Evolutionary conservation across 768 basidiomycete genomes (phyloP), one percentile per base, ranked within the genome.

Genomic region (Psilocybe cubensis): DNA sequence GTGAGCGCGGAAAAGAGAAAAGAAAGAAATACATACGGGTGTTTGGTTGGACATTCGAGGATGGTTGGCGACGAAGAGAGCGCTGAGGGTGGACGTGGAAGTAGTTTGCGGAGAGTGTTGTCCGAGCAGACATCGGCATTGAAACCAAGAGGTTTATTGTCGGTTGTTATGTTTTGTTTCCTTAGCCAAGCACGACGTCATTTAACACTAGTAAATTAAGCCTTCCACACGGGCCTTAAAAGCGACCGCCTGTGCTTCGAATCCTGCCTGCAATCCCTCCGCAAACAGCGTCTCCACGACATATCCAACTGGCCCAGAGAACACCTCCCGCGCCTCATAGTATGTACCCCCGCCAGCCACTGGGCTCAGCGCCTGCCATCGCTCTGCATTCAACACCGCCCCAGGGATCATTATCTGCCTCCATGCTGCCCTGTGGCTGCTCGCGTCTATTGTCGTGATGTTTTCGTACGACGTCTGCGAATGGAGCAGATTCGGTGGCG

Each of bases 321-420:
- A 74, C 28, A 70, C 64, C 58, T 73, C 71, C 47, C 60, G 52
- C 35, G 70, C 64, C 57, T 75, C 73, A 51, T 74, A 75, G 42
- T 63, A 69, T 47, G 70, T 70, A 57, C n/a, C n/a, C 10, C 63
- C 58, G 14, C 62, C 65, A 11, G 62, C 58, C 21, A 63, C 53
- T 21, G 47, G 56, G 52, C 68, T 72, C 49, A 72, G 48, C 43
- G 62, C 69, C 53, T 67, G 66, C 68, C 68, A 70, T 27, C 73
- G 66, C 52, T 72, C 68, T 9, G 71, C 64, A 33, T 59, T 58
- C 31, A 74, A 57, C 40, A 72, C 35, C 50, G 60, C 59, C 20
- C 60, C 33, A n/a, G 72, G 69, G 12, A 72, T 41, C 54, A 66
- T 60, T 35, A 67, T 61, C 25, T 61, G 28, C 44, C 49, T 63